A percentile compares a stretch with the other conserved stretches of the same genome.
phyloP scores from a whole-genome alignment of 202 grass and related monocot species.

The Schoenoplectus triqueter region DNA sequence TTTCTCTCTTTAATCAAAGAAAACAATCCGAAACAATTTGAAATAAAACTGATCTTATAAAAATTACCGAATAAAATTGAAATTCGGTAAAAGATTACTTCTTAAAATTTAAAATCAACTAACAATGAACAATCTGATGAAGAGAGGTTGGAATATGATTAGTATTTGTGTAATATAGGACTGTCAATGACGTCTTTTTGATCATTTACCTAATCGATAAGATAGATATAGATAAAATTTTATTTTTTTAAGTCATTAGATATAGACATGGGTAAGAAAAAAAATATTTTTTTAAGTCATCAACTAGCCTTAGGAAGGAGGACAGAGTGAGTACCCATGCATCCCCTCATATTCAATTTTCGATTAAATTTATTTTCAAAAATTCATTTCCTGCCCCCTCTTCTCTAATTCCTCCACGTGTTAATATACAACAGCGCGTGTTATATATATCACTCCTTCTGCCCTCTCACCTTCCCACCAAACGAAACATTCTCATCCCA shows the following conservation, averaged over 20 bases:
- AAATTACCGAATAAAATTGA: not conserved
- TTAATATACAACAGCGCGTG: not conserved
- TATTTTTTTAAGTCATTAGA: no score
- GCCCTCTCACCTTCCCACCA: not conserved
- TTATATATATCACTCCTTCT: constrained; percentile 11
- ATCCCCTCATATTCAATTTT: not conserved
- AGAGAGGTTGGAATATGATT: no score
- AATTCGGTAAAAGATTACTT: no score
- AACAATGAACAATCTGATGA: no score
- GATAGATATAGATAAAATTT: no score
- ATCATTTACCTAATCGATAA: no score
- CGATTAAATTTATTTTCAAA: not conserved
- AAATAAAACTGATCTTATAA: not conserved
- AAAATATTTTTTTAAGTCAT: no score
- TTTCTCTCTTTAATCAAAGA: not conserved
- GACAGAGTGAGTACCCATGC: not conserved
- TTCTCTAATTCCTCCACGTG: constrained; percentile 12
- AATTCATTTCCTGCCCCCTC: not conserved
- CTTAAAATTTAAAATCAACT: no score
- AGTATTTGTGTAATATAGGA: no score
- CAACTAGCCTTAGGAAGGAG: not conserved
- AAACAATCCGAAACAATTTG: not conserved
- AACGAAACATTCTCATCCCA: not conserved
- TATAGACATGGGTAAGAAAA: no score
- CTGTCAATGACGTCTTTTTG: not conserved